Evolutionary conservation across 2,329 filamentous ascomycete species (phyloP).

Genomic region (Apiospora phragmitis): DNA sequence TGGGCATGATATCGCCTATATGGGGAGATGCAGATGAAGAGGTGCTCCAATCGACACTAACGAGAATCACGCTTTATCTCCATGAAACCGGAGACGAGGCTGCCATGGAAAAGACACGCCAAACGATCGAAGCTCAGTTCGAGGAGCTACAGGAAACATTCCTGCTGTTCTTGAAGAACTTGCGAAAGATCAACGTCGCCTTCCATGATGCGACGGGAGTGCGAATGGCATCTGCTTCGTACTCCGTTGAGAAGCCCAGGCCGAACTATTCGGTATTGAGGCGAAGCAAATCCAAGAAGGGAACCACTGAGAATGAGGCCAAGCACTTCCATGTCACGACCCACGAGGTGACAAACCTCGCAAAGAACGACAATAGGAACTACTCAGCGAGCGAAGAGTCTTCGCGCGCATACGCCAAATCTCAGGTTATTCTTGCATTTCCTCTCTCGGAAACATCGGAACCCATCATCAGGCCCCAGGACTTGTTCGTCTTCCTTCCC

Average conservation of each 20-base stretch:
- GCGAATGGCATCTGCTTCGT: background rate
- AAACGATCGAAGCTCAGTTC: conserved; percentile 36
- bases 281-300: background rate
- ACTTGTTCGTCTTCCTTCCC: conserved; percentile 48
- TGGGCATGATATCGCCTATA: conserved; percentile 51
- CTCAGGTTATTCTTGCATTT: conserved; percentile 47
- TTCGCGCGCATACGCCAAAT: conserved; percentile 21
- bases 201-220: conserved; percentile 27
- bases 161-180: conserved; percentile 44
- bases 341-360: conserved; percentile 27
- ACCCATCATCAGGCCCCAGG: conserved; percentile 40
- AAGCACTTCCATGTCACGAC: conserved; percentile 31
- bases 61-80: conserved; percentile 40
- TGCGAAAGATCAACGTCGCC: conserved; percentile 33
- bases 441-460: conserved; percentile 31
- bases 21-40: conserved; percentile 32
- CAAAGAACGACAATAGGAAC: conserved; percentile 36
- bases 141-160: conserved; percentile 37
- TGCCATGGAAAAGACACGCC: conserved; percentile 17
- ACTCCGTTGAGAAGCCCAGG: background rate
- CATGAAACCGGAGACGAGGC: conserved; percentile 27
- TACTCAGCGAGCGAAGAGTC: conserved; percentile 29
- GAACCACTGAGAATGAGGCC: background rate
- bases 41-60: conserved; percentile 18
- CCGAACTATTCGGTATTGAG: background rate